Conservation (phyloP, 306 rosid species). For the Gynostemma pentaphyllum region DNA sequence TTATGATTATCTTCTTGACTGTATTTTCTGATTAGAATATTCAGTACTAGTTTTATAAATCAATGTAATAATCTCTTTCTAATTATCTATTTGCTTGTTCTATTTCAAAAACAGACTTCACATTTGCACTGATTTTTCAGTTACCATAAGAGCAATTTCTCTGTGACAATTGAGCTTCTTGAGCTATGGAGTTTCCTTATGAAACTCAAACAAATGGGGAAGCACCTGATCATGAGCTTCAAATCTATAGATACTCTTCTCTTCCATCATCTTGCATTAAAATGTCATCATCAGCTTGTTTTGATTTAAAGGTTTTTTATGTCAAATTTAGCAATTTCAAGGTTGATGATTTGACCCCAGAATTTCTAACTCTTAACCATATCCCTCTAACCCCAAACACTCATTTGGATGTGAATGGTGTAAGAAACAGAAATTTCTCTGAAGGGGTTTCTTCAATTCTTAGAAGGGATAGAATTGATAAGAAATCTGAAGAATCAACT, state of each 20-base stretch:
- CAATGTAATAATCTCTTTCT: too few relatives aligned
- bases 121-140: too few relatives aligned
- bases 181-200: slow-evolving; percentile 39
- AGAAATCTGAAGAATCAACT: slow-evolving; percentile 72
- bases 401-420: slow-evolving; percentile 71
- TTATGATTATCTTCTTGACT: too few relatives aligned
- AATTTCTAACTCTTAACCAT: slow-evolving; percentile 50
- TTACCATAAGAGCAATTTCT: too few relatives aligned
- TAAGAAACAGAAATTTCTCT: slow-evolving; percentile 40
- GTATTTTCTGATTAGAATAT: too few relatives aligned
- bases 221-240: slow-evolving; percentile 28
- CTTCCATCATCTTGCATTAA: slow-evolving; percentile 1
- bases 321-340: slow-evolving; percentile 53
- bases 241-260: slow-evolving; percentile 52
- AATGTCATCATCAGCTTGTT: slow-evolving; percentile 41
- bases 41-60: too few relatives aligned
- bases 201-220: slow-evolving; percentile 31
- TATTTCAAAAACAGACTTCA: too few relatives aligned
- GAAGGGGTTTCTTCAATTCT: slow-evolving; percentile 71
- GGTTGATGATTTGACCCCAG: slow-evolving; percentile 61
- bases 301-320: slow-evolving; percentile 77
- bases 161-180: slow-evolving; percentile 26
- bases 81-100: too few relatives aligned
- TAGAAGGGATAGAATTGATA: slow-evolving; percentile 63
- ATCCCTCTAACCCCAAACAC: slow-evolving; percentile 62